A percentile compares a stretch with the other conserved stretches of the same genome.
Conservation (phyloP, 176 grass and related monocot species). For the Paspalum notatum region DNA sequence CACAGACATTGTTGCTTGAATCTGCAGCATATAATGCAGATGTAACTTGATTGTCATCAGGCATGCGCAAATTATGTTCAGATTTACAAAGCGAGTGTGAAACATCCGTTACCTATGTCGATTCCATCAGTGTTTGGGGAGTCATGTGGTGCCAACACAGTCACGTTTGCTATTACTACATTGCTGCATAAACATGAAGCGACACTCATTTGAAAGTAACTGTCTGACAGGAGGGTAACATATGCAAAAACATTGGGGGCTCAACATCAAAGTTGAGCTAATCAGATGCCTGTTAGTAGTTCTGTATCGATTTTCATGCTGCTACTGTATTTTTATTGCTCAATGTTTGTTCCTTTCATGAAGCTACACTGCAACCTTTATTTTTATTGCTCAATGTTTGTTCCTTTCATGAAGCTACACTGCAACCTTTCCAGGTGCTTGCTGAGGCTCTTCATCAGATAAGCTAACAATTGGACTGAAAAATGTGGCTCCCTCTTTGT, state of each 20-base stretch:
- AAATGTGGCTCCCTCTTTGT: background rate
- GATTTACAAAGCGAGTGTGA: background rate
- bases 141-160: slow-evolving; percentile 77
- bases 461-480: slow-evolving; percentile 1
- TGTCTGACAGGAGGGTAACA: background rate
- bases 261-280: slow-evolving; percentile 3
- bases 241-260: background rate
- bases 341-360: background rate
- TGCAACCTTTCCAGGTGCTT: background rate
- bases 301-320: background rate
- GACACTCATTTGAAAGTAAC: background rate
- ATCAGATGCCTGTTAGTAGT: background rate
- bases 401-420: slow-evolving; percentile 12
- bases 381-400: background rate
- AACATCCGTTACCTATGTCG: slow-evolving; percentile 56
- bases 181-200: slow-evolving; percentile 55
- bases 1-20: slow-evolving; percentile 78
- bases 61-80: background rate
- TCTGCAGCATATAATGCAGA: slow-evolving; percentile 42
- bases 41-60: slow-evolving; percentile 19
- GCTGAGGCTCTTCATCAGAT: background rate
- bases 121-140: slow-evolving; percentile 84
- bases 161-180: slow-evolving; percentile 66
- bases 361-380: background rate
- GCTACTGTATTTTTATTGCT: background rate